These are phyloP conservation scores for Eragrostis tef DNA, from an alignment of 202 grass and related monocot genomes.

Conservation along the genomic window DNA sequence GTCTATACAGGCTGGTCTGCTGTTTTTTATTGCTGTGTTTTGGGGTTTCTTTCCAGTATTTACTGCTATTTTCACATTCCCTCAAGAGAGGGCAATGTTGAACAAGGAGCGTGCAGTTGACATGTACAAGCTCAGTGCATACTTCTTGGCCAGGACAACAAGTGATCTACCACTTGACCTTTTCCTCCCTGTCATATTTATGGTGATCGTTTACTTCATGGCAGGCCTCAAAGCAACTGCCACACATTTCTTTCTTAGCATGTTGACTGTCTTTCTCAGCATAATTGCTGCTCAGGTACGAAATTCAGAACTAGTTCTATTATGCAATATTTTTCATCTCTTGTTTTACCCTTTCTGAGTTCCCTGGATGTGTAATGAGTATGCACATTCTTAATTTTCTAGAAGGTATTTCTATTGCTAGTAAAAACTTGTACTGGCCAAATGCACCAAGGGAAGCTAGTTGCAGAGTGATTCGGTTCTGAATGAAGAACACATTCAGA, in stretches of 20 bases:
- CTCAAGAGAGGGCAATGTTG: constrained; percentile 99
- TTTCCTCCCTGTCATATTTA: constrained; percentile 86
- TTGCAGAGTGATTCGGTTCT: constrained; percentile 15
- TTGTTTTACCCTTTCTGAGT: constrained; percentile 31
- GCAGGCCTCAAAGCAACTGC: constrained; percentile 71
- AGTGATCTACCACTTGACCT: constrained; percentile 97
- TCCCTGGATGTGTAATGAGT: constrained; percentile 1
- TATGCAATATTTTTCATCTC: neutral
- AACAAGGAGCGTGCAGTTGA: constrained; percentile 96
- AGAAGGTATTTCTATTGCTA: neutral
- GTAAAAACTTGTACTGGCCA: constrained; percentile 1
- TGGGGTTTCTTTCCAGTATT: constrained; percentile 99
- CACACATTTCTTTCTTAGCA: constrained; percentile 72
- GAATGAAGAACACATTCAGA: neutral
- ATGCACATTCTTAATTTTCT: neutral
- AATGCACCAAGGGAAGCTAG: neutral
- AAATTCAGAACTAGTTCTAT: constrained; percentile 10
- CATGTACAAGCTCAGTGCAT: constrained; percentile 99
- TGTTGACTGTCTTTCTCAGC: constrained; percentile 88
- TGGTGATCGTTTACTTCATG: constrained; percentile 99
- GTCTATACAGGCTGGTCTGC: constrained; percentile 75
- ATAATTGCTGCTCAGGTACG: constrained; percentile 98
- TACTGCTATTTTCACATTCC: constrained; percentile 97
- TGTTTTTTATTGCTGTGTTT: constrained; percentile 98
- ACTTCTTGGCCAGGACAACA: constrained; percentile 96